These are phyloP conservation scores for Fragosphaeria purpurea DNA, from an alignment of 2,329 filamentous ascomycete genomes.

Conservation along the genomic window DNA sequence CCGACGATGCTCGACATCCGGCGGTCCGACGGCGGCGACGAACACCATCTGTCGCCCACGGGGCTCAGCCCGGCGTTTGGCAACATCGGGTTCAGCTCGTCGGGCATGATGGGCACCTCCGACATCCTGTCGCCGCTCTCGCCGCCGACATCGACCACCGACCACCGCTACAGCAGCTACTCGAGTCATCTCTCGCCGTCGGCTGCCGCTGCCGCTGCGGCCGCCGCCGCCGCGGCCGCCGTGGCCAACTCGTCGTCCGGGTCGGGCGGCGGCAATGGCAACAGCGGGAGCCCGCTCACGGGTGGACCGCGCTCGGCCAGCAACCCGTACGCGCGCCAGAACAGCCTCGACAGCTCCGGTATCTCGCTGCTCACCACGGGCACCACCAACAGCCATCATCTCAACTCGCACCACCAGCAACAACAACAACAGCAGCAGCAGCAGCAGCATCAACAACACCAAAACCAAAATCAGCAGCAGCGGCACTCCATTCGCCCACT, in stretches of 20 bases:
- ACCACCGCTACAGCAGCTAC: slow-evolving; percentile 42
- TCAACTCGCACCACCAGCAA: background rate
- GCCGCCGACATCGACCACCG: slow-evolving; percentile 33
- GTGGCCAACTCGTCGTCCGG: no score
- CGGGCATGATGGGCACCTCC: slow-evolving; percentile 37
- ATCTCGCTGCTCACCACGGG: background rate
- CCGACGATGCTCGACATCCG: slow-evolving; percentile 61
- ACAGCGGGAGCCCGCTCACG: background rate
- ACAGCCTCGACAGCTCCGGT: slow-evolving; percentile 34
- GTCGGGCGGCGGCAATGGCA: no score
- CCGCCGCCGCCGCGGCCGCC: slow-evolving; percentile 15
- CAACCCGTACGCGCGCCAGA: slow-evolving; percentile 42
- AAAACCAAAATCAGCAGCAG: slow-evolving; percentile 25
- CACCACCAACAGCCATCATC: background rate
- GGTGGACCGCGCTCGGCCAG: slow-evolving; percentile 26
- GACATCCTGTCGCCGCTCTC: slow-evolving; percentile 51
- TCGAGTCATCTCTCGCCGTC: slow-evolving; percentile 35
- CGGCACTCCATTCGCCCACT: slow-evolving; percentile 40
- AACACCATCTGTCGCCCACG: slow-evolving; percentile 46
- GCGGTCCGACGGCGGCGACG: slow-evolving; percentile 52
- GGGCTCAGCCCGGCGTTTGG: slow-evolving; percentile 59
- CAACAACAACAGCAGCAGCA: background rate
- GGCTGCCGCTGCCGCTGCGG: slow-evolving; percentile 12
- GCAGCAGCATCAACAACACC: slow-evolving; percentile 34
- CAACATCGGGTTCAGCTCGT: slow-evolving; percentile 52